Conservation (phyloP, 495 filamentous ascomycete species). For the Penicillium dipodomyicola region DNA sequence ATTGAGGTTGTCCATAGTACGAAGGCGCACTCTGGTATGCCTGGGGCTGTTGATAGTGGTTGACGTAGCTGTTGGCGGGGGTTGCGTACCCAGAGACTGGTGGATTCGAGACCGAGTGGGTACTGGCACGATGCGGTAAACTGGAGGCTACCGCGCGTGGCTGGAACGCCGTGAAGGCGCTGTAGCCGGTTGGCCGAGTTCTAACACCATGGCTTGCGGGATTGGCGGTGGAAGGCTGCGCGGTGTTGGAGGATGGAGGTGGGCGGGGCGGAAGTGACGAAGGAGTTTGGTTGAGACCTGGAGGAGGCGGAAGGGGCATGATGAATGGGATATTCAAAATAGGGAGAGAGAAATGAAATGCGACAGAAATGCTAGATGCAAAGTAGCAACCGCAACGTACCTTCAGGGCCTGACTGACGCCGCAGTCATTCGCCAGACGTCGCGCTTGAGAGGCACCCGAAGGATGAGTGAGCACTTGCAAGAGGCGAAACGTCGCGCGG, state of each 20-base stretch:
- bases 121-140: conserved; percentile 43
- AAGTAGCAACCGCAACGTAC: conserved; percentile 54
- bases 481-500: background rate
- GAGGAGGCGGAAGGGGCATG: conserved; percentile 93
- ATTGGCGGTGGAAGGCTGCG: conserved; percentile 43
- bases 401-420: conserved; percentile 51
- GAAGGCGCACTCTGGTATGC: conserved; percentile 46
- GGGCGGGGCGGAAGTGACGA: conserved; percentile 83
- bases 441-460: conserved; percentile 33
- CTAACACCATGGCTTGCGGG: conserved; percentile 41
- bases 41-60: conserved; percentile 35
- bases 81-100: conserved; percentile 44
- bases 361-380: conserved; percentile 35
- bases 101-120: conserved; percentile 43
- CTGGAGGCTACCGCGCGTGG: conserved; percentile 61
- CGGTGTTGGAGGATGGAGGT: conserved; percentile 57
- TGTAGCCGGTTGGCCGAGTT: conserved; percentile 35
- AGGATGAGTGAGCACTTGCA: conserved; percentile 4
- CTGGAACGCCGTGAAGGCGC: conserved; percentile 55
- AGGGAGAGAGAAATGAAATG: conserved; percentile 18
- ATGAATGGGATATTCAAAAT: conserved; percentile 66
- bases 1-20: conserved; percentile 52
- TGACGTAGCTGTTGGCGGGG: conserved; percentile 35
- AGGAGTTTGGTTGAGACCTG: conserved; percentile 71
- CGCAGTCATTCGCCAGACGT: conserved; percentile 41